phyloP scores from a whole-genome alignment of 768 basidiomycete genomes.

The Mycena alexandri region DNA sequence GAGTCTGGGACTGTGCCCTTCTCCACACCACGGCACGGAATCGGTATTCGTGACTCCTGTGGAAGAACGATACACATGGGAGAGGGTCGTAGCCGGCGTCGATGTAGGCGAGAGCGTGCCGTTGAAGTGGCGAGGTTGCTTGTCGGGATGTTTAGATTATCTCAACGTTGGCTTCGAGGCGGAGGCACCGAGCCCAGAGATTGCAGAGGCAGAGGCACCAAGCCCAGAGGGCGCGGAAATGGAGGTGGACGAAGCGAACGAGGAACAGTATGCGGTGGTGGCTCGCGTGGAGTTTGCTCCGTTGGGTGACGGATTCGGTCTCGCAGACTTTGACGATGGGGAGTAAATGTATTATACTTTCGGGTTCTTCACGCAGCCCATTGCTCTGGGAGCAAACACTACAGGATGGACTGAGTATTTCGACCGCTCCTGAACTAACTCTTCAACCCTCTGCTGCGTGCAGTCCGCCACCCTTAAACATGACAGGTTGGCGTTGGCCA shows the following conservation, averaged over 20 bases:
- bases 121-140: slow-evolving; percentile 77
- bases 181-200: neutral
- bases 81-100: slow-evolving; percentile 62
- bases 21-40: slow-evolving; percentile 53
- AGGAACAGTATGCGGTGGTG: neutral
- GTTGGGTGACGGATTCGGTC: slow-evolving; percentile 1
- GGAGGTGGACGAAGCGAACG: slow-evolving; percentile 37
- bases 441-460: no score
- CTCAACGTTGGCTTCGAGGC: slow-evolving; percentile 49
- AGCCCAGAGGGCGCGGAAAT: neutral
- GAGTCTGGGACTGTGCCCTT: slow-evolving; percentile 57
- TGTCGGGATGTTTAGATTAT: slow-evolving; percentile 72
- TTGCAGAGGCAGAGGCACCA: neutral
- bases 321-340: slow-evolving; percentile 34
- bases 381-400: no score
- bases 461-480: no score
- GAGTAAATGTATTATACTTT: neutral
- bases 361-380: no score
- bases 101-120: slow-evolving; percentile 68
- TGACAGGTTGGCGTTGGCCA: no score
- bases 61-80: slow-evolving; percentile 79
- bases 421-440: no score
- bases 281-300: slow-evolving; percentile 21
- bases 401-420: no score
- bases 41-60: slow-evolving; percentile 66